These are phyloP conservation scores for Ascochyta lentis DNA, from an alignment of 2,329 filamentous ascomycete genomes.

Conservation along the genomic window DNA sequence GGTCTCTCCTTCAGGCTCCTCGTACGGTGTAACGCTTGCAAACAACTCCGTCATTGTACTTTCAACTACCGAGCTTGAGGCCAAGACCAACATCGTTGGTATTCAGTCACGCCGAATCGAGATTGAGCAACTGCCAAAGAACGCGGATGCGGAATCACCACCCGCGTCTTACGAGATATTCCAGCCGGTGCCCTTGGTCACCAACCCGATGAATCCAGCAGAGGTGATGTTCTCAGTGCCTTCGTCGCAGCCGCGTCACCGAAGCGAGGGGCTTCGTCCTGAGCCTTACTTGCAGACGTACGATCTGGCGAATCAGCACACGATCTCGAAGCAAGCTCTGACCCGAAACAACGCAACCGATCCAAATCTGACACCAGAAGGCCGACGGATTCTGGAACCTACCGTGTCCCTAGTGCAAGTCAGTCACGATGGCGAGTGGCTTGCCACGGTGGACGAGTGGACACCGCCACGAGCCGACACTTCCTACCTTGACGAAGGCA, in stretches of 20 bases:
- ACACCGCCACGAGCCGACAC: conserved; percentile 74
- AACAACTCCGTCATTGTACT: conserved; percentile 93
- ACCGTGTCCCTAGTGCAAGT: conserved; percentile 77
- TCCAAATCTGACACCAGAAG: conserved; percentile 75
- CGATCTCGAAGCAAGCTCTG: conserved; percentile 85
- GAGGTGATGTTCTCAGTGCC: conserved; percentile 59
- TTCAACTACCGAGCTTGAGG: conserved; percentile 86
- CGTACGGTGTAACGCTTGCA: conserved; percentile 83
- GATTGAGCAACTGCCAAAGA: conserved; percentile 33
- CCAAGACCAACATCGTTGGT: conserved; percentile 82
- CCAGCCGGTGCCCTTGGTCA: conserved; percentile 43
- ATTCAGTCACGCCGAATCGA: conserved; percentile 65
- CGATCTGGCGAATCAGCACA: conserved; percentile 79
- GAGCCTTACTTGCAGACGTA: conserved; percentile 80
- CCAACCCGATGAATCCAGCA: conserved; percentile 51
- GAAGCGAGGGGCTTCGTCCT: conserved; percentile 41
- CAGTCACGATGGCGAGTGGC: conserved; percentile 83
- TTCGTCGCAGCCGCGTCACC: conserved; percentile 56
- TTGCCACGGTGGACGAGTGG: conserved; percentile 94
- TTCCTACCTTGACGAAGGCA: conserved; percentile 58
- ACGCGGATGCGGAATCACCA: conserved; percentile 27
- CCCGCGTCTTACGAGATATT: conserved; percentile 32
- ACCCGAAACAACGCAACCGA: conserved; percentile 87
- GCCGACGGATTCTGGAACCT: conserved; percentile 76
- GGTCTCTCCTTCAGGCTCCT: conserved; percentile 78